These are phyloP conservation scores for Colletotrichum noveboracense DNA, from an alignment of 2,329 filamentous ascomycete genomes.

Conservation along the genomic window DNA sequence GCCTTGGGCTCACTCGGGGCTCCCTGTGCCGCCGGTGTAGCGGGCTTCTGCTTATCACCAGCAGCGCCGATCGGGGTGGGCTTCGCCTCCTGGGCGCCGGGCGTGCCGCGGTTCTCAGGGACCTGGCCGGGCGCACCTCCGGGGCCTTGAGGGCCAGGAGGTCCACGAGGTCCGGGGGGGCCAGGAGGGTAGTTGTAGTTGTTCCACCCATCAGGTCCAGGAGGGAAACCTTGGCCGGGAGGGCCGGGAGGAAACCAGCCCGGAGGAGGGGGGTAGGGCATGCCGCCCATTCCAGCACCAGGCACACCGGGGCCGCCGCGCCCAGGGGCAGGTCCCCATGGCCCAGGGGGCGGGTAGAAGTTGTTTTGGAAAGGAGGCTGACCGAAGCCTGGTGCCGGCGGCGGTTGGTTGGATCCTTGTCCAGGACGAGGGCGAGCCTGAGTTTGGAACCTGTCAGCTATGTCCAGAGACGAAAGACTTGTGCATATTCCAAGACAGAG, in stretches of 20 bases:
- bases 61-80: conserved; percentile 58
- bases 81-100: conserved; percentile 43
- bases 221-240: conserved; percentile 76
- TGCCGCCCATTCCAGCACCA: conserved; percentile 65
- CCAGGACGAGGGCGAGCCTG: conserved; percentile 46
- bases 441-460: conserved; percentile 29
- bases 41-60: conserved; percentile 52
- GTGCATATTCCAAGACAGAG: not conserved
- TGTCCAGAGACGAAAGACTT: not conserved
- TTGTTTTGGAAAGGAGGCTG: conserved; percentile 51
- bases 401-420: conserved; percentile 35
- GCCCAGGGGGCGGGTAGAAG: conserved; percentile 57
- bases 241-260: conserved; percentile 75
- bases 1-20: conserved; percentile 14
- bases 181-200: conserved; percentile 61
- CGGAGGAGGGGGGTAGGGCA: conserved; percentile 78
- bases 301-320: conserved; percentile 33
- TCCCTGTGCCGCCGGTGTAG: conserved; percentile 44
- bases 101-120: conserved; percentile 23
- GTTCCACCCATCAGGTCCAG: conserved; percentile 49
- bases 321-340: conserved; percentile 60
- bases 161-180: conserved; percentile 62
- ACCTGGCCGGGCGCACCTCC: conserved; percentile 29
- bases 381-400: conserved; percentile 44
- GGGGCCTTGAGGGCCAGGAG: conserved; percentile 45